A percentile compares a stretch with the other conserved stretches of the same genome.
phyloP scores from a whole-genome alignment of 768 basidiomycete species.

The Termitomyces sp. region DNA sequence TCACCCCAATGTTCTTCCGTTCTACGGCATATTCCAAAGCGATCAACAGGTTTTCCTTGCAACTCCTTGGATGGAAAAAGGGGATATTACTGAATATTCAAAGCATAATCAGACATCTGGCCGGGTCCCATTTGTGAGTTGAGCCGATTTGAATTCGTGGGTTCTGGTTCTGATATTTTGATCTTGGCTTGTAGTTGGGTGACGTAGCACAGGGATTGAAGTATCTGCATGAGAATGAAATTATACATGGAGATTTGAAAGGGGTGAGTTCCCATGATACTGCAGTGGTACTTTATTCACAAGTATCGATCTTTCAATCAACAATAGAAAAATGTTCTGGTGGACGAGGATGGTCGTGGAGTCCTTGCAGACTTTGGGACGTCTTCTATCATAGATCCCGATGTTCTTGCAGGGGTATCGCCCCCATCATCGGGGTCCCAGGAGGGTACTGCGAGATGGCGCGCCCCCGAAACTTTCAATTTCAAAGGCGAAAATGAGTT shows the following conservation, averaged over 20 bases:
- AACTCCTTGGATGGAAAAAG: background rate
- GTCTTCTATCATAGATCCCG: background rate
- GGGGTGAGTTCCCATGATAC: background rate
- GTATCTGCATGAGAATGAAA: background rate
- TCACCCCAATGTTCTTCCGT: conserved; percentile 2
- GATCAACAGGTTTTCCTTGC: background rate
- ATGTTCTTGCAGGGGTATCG: background rate
- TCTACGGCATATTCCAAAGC: background rate
- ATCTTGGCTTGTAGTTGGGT: background rate
- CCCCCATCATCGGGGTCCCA: background rate
- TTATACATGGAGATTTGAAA: too few species aligned
- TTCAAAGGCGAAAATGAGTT: background rate
- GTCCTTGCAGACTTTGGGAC: background rate
- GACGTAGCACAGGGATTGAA: background rate
- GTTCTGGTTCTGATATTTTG: background rate
- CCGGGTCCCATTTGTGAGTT: background rate
- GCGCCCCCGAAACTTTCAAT: conserved; percentile 1
- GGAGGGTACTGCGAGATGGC: background rate
- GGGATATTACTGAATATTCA: background rate
- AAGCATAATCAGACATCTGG: background rate
- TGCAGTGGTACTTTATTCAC: background rate
- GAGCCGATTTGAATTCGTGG: background rate
- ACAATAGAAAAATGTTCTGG: background rate
- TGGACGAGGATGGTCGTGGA: background rate
- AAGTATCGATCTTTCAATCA: background rate